A percentile compares a stretch with the other conserved stretches of the same genome.
Conservation (phyloP, 768 basidiomycete species). For the Rhodotorula graminis region DNA sequence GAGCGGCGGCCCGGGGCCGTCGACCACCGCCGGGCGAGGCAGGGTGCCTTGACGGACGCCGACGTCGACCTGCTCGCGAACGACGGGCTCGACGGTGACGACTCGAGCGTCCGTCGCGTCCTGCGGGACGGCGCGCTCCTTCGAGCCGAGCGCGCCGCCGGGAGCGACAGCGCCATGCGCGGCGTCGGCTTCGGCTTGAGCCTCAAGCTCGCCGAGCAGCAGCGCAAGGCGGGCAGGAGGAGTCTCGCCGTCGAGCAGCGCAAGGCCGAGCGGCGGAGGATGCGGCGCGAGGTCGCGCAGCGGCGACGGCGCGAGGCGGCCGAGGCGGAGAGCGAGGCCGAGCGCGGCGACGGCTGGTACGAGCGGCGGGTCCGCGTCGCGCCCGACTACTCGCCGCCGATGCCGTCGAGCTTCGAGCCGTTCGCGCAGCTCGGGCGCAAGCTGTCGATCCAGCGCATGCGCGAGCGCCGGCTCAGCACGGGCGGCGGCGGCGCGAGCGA, state of each 20-base stretch:
- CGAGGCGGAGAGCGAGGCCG: constrained; percentile 14
- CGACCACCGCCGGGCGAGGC: not conserved
- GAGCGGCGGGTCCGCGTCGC: not conserved
- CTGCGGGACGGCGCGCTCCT: constrained; percentile 26
- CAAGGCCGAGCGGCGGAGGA: not conserved
- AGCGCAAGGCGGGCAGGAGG: not conserved
- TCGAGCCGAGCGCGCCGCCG: constrained; percentile 7
- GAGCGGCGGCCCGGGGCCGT: not conserved
- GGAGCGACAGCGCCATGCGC: constrained; percentile 25
- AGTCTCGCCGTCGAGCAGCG: not conserved
- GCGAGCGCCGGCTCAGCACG: not conserved
- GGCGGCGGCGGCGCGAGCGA: not conserved
- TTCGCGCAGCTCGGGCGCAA: constrained; percentile 4
- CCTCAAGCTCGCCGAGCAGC: not conserved
- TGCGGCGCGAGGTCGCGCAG: not conserved
- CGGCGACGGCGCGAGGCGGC: constrained; percentile 4
- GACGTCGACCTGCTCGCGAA: not conserved
- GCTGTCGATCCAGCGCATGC: constrained; percentile 9
- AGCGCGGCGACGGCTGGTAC: not conserved
- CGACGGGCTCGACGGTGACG: constrained; percentile 8
- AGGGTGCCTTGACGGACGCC: not conserved
- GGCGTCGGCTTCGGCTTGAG: constrained; percentile 16
- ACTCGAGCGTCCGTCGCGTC: constrained; percentile 18
- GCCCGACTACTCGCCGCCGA: constrained; percentile 11
- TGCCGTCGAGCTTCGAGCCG: constrained; percentile 26